Percentiles rank a stretch among this genome's conserved stretches.
Evolutionary conservation across 805 yeast species (phyloP).

Genomic region (Crinitomyces ghanaensis): DNA sequence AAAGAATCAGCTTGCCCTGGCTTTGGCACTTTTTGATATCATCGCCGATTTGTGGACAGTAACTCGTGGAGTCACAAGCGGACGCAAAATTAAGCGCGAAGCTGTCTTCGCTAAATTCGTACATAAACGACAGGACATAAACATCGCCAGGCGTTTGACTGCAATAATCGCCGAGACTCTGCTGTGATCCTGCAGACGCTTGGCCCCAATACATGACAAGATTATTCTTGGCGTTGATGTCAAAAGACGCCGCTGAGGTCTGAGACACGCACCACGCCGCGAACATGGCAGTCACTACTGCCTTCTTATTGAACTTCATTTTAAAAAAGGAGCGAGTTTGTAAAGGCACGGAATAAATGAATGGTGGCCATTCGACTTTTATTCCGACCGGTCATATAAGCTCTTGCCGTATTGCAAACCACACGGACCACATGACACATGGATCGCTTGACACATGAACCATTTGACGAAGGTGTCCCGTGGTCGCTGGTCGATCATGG

Average conservation of each 20-base stretch:
- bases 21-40: slow-evolving; percentile 70
- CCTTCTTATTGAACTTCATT: too few species aligned
- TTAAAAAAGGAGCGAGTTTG: too few species aligned
- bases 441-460: too few species aligned
- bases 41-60: slow-evolving; percentile 39
- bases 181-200: slow-evolving; percentile 47
- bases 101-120: slow-evolving; percentile 38
- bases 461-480: too few species aligned
- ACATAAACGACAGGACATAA: slow-evolving; percentile 54
- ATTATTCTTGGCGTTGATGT: slow-evolving; percentile 33
- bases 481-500: too few species aligned
- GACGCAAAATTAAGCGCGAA: slow-evolving; percentile 11
- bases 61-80: slow-evolving; percentile 11
- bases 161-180: slow-evolving; percentile 48
- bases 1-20: slow-evolving; percentile 62
- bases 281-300: too few species aligned
- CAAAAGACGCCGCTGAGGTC: slow-evolving; percentile 18
- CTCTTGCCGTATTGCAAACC: too few species aligned
- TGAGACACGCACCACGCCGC: too few species aligned
- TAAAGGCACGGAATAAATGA: too few species aligned
- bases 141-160: slow-evolving; percentile 51
- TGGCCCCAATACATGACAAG: slow-evolving; percentile 86
- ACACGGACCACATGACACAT: too few species aligned
- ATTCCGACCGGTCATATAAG: too few species aligned
- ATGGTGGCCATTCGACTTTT: too few species aligned